Base-by-base conservation (phyloP, 192 early-diverging fungal genomes). In the Backusella mclennaniae region DNA sequence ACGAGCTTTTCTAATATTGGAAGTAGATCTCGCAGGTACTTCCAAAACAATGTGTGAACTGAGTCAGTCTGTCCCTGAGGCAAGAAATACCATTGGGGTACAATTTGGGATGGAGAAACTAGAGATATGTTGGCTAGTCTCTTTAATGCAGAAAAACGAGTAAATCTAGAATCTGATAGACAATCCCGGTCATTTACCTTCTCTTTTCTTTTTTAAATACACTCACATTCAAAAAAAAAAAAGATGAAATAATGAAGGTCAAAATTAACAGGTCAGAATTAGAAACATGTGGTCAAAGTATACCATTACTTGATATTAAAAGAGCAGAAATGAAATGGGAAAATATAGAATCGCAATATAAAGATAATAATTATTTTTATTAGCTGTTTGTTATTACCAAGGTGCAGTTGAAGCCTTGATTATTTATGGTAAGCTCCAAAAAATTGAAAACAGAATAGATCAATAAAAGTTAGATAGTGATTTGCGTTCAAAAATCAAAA, bases 351-450 rank as follows among this genome's bases (percentile, higher is more conserved):
- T 66, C 1, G 17, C 12, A 75, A 17, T 21, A 35, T 66, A 26
- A 44, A 15, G 42, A 6, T 17, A 44, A 35, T 33, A 23, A 19
- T 5, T 19, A 1, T 14, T 42, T 35, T n/a, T 52, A n/a, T 42
- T 70, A 68, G 3, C 17, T 46, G 19, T 87, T 44, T 49, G 93
- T 91, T 95, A 98, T 86, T 98, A 98, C 79, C 87, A 96, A 75
- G 96, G 95, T 66, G 95, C 96, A 31, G 95, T 97, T 80, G 97
- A 94, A 14, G 95, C 95, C 7, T 85, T 96, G 31, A 91, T 98
- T 71, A 93, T 94, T 38, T 98, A 97, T 79, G 97, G 85, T 82
- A 78, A 94, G 76, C 87, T 93, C 23, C 56, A 66, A 94, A 92
- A 68, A 56, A 56, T 7, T 63, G 21, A 63, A 26, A 29, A 7